Base-by-base conservation (phyloP, 73 alveolate species). In the Loxodes magnus region DNA sequence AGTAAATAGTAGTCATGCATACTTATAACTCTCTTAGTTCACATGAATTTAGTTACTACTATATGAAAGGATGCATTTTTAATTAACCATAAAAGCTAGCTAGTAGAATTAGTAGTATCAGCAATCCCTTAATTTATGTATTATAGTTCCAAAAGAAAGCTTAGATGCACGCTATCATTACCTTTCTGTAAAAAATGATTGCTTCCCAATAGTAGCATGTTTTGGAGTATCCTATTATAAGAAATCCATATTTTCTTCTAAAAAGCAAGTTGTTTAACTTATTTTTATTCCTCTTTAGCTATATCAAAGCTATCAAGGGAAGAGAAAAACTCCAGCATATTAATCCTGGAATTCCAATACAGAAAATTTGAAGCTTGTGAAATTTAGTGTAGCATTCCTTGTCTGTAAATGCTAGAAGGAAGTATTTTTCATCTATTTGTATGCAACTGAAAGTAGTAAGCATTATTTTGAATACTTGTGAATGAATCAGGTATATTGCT, bases 131-230 rank as follows among this genome's bases (percentile, higher is more conserved):
- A 1, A 39, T 30, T 10, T 15, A 17, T 0, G 15, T 10, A 0
- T 23, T 10, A 1, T 17, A 17, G 21, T 39, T 39, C 9, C 22
- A 0, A 10, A 39, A 15, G 43, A 74, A 74, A 1, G 67, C 82
- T 4, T 80, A 48, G 2, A 66, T 36, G 1, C 44, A 36, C 21
- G 58, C 58, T 56, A 63, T 27, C 12, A 60, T 41, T 20, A 55
- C 54, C 38, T 65, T 65, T 30, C 82, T 56, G 52, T 74, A 74
- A 74, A 74, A 66, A 31, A 74, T 57, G 23, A 59, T 56, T 20
- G 67, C 43, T 33, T 74, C 88, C 82, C 88, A 74, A 58, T 54
- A 74, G 35, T 23, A 74, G 56, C 22, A 43, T 2, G 63, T 56
- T 22, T 68, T 28, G 39, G 65, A 55, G 35, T 51, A 74, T 43